Conservation (phyloP, 192 early-diverging fungal species). For the Phycomyces nitens region DNA sequence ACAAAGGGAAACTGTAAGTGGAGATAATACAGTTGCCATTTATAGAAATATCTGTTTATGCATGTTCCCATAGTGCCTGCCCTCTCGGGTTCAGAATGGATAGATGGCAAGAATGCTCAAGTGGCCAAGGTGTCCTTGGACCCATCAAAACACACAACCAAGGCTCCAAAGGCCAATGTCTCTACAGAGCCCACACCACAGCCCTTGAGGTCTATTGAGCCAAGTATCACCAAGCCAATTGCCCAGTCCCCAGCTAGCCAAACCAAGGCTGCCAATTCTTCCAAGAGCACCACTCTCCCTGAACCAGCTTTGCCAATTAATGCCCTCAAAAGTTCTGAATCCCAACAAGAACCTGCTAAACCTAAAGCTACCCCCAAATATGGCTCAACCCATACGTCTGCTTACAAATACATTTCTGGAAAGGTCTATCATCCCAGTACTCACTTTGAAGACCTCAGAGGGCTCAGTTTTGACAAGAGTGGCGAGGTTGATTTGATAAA, state of each 20-base stretch:
- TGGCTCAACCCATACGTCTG: constrained; percentile 40
- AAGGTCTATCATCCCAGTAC: constrained; percentile 56
- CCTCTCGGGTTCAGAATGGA: constrained; percentile 58
- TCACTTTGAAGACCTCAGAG: constrained; percentile 62
- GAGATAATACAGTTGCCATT: too few species aligned
- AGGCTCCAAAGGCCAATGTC: neutral
- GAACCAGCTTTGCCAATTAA: too few species aligned
- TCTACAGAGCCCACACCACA: neutral
- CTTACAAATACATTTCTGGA: constrained; percentile 59
- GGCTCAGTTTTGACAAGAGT: constrained; percentile 47
- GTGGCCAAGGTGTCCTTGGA: constrained; percentile 49
- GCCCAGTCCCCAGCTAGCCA: neutral
- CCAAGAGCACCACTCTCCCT: too few species aligned
- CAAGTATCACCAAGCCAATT: neutral
- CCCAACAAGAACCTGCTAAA: neutral
- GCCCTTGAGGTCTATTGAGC: neutral
- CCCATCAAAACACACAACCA: constrained; percentile 38
- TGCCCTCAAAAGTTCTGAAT: too few species aligned
- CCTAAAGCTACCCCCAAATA: constrained; percentile 35
- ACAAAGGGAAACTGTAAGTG: constrained; percentile 53
- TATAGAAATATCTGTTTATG: neutral
- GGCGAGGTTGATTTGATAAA: constrained; percentile 58
- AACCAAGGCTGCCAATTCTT: neutral
- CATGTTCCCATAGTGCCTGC: constrained; percentile 34
- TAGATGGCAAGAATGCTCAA: constrained; percentile 43